Evolutionary conservation across 2,329 filamentous ascomycete species (phyloP), one percentile per base, ranked within the genome.

Genomic region (Aschersonia sp.): DNA sequence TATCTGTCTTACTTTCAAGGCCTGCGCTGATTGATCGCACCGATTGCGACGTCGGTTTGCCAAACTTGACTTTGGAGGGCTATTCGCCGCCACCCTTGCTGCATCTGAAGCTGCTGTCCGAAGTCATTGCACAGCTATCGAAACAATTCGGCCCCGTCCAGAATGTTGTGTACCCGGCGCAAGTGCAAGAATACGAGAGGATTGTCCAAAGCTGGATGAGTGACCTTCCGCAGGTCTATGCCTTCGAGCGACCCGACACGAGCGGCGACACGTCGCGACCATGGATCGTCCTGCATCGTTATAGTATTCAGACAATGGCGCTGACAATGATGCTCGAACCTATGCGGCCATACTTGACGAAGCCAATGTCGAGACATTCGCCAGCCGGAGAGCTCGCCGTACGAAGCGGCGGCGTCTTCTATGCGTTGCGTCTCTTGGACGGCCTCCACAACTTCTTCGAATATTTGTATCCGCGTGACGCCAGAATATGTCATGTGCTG

Each of bases 401-500:
- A 35, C 66, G 66, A 12, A 59, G 53, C 7, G 63, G 61, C 37
- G 71, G 70, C 2, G 57, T 75, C n/a, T 58, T 68, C 9, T 65
- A 66, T 41, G 62, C 66, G 9, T 52, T 75, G 14, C 65, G 65
- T 43, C 55, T 74, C 2, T 64, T 75, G 50, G 50, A 56, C 3
- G 58, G 62, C 1, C 59, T 70, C 5, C 62, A 62, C 29, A 53
- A 56, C 11, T 63, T 74, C 8, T 71, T 73, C 46, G 58, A 69
- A 14, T 61, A 67, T 37, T 60, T 68, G 7, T 69, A 65, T 44
- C 69, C 69, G 0, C 58, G 66, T 10, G 69, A 73, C 43, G 63
- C 66, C 5, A 72, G 70, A 37, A 73, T 72, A 41, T 69, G 74
- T 51, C 65, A 71, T 46, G 66, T 71, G 5, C 59, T 71, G 0